A percentile compares a stretch with the other conserved stretches of the same genome.
phyloP scores from a whole-genome alignment of 306 rosid genomes.

The Pueraria montana region DNA sequence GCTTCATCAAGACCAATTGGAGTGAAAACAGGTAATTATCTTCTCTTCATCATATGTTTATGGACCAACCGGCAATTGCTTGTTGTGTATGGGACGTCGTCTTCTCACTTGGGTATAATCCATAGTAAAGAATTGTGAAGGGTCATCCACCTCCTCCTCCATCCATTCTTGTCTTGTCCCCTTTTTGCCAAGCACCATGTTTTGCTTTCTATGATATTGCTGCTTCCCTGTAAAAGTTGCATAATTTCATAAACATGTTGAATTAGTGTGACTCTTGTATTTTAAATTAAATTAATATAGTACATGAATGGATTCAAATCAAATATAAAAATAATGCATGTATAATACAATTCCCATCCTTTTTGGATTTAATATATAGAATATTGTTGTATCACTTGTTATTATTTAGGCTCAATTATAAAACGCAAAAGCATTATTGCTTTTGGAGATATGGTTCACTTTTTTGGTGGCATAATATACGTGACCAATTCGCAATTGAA shows the following conservation, averaged over 20 bases:
- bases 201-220: constrained; percentile 35
- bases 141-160: constrained; percentile 52
- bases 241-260: constrained; percentile 44
- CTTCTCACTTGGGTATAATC: constrained; percentile 69
- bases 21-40: not conserved
- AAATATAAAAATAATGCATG: not conserved
- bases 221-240: constrained; percentile 52
- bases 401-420: constrained; percentile 1
- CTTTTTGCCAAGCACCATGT: constrained; percentile 50
- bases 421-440: not conserved
- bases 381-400: not conserved
- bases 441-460: constrained; percentile 5
- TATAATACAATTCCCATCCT: not conserved
- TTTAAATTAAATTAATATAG: not conserved
- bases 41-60: constrained; percentile 49
- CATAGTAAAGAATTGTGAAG: constrained; percentile 67
- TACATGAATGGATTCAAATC: constrained; percentile 12
- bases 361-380: constrained; percentile 5
- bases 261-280: not conserved
- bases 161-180: constrained; percentile 65
- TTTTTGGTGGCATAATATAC: constrained; percentile 19
- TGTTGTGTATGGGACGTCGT: constrained; percentile 84
- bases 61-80: constrained; percentile 64
- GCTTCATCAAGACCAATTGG: not conserved
- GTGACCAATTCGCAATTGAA: not conserved